Percentiles rank a stretch among this genome's conserved stretches.
These are phyloP conservation scores for Psilocybe cubensis DNA, from an alignment of 768 basidiomycete species.

Conservation along the genomic window DNA sequence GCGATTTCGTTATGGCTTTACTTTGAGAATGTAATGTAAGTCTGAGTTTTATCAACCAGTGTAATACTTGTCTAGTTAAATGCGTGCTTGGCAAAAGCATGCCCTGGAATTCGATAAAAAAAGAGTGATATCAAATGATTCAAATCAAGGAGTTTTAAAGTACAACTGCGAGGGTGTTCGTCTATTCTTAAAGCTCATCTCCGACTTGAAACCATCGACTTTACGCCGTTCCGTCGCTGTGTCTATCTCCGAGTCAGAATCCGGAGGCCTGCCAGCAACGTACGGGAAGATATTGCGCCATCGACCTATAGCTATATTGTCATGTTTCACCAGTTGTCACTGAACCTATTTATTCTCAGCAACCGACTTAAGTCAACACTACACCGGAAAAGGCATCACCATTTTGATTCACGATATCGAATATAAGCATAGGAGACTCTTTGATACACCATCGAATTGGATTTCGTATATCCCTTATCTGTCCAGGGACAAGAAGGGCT, in stretches of 20 bases:
- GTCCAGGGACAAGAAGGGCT: conserved; percentile 6
- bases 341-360: background rate
- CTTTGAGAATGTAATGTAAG: no score
- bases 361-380: background rate
- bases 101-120: background rate
- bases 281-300: conserved; percentile 3
- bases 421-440: background rate
- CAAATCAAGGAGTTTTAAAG: background rate
- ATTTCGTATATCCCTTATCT: conserved; percentile 3
- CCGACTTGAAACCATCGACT: background rate
- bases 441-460: background rate
- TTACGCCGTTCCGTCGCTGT: background rate
- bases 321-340: background rate
- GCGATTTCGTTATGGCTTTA: no score
- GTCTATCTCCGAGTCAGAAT: no score
- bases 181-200: background rate
- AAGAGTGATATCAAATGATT: background rate
- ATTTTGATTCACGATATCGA: no score
- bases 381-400: background rate
- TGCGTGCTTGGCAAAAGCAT: background rate
- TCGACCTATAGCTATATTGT: background rate
- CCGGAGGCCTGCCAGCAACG: background rate
- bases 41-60: no score
- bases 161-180: background rate
- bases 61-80: no score